These are phyloP conservation scores for Penicillium capsulatum DNA, from an alignment of 2,329 filamentous ascomycete species.

Conservation along the genomic window DNA sequence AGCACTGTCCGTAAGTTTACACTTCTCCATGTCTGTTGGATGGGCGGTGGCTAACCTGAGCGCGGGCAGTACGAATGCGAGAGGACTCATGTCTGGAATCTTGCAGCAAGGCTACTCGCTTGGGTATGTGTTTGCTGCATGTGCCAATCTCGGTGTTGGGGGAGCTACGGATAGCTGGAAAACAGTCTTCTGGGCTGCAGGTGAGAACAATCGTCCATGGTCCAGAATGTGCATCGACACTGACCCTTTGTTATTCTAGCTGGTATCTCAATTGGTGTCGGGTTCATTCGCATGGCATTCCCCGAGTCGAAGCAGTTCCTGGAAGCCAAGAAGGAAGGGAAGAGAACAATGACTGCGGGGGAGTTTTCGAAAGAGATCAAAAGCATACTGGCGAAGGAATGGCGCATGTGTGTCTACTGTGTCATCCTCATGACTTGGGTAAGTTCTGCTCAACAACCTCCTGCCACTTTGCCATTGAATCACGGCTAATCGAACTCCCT, in stretches of 20 bases:
- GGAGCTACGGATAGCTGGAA: slow-evolving; percentile 58
- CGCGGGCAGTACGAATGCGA: slow-evolving; percentile 50
- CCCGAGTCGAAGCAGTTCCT: slow-evolving; percentile 73
- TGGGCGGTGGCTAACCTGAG: background rate
- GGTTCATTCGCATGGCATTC: slow-evolving; percentile 63
- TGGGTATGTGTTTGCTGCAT: slow-evolving; percentile 72
- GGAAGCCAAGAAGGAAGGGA: slow-evolving; percentile 60
- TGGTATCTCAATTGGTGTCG: slow-evolving; percentile 49
- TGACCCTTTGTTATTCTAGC: slow-evolving; percentile 16
- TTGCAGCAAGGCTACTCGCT: slow-evolving; percentile 78
- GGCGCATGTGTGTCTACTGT: slow-evolving; percentile 74
- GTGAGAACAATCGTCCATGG: slow-evolving; percentile 32
- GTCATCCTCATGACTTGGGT: slow-evolving; percentile 70
- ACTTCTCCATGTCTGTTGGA: background rate
- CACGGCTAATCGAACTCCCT: too few species aligned
- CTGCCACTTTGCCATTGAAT: too few species aligned
- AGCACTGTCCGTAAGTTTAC: slow-evolving; percentile 58
- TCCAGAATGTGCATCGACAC: too few species aligned
- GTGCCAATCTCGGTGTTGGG: slow-evolving; percentile 67
- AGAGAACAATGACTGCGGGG: slow-evolving; percentile 43
- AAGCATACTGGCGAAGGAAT: slow-evolving; percentile 64
- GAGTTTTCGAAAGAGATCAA: slow-evolving; percentile 67
- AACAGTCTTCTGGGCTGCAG: slow-evolving; percentile 67
- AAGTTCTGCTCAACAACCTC: background rate
- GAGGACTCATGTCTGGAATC: slow-evolving; percentile 77